A percentile compares a stretch with the other conserved stretches of the same genome.
Evolutionary conservation across 2,329 filamentous ascomycete genomes (phyloP).

Genomic region (Aphanoascus verrucosus): DNA sequence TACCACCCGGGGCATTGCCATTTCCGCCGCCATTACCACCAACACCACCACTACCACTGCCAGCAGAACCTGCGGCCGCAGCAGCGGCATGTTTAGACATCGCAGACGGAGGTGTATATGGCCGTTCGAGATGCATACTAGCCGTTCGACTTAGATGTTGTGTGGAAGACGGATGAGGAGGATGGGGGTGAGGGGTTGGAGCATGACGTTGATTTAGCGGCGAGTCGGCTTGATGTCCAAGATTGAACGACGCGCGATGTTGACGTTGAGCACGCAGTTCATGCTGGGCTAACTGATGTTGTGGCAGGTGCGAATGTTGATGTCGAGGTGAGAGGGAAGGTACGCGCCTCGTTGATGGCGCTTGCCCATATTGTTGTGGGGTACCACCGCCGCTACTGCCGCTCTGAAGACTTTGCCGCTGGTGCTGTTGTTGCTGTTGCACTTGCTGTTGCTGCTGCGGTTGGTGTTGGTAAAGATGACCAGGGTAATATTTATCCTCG

Average conservation of each 20-base stretch:
- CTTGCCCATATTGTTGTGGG: background rate
- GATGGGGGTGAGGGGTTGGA: conserved; percentile 11
- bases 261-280: conserved; percentile 17
- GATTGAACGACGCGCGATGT: conserved; percentile 26
- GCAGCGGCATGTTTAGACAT: conserved; percentile 21
- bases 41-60: too few relatives aligned
- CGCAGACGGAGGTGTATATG: conserved; percentile 32
- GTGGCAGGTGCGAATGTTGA: conserved; percentile 14
- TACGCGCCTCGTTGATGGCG: conserved; percentile 4
- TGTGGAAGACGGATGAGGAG: conserved; percentile 9
- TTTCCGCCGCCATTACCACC: too few relatives aligned
- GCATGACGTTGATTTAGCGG: conserved; percentile 30
- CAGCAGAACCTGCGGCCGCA: conserved; percentile 1
- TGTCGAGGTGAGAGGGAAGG: conserved; percentile 13
- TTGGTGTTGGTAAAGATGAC: conserved; percentile 8
- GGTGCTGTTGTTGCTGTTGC: too few relatives aligned
- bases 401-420: too few relatives aligned
- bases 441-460: background rate
- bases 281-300: conserved; percentile 16
- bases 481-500: background rate
- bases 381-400: background rate
- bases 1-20: background rate
- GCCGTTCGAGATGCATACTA: conserved; percentile 22
- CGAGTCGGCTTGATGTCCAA: conserved; percentile 20
- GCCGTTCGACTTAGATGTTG: conserved; percentile 16